Evolutionary conservation across 2,329 filamentous ascomycete species (phyloP).

Genomic region (Talaromyces sp.): DNA sequence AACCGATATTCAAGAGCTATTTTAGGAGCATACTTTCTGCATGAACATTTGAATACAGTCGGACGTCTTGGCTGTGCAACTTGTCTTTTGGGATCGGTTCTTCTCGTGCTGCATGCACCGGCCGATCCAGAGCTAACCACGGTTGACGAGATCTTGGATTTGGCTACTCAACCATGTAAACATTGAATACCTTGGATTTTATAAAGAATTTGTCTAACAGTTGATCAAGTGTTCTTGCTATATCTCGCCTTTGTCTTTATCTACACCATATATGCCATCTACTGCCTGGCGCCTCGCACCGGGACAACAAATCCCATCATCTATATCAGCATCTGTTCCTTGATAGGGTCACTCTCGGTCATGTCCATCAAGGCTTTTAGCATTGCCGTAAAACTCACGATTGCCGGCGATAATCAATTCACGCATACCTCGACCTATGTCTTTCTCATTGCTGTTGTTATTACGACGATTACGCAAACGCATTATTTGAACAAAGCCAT

Average conservation of each 20-base stretch:
- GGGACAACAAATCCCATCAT: constrained; percentile 7
- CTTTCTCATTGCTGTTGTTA: constrained; percentile 7
- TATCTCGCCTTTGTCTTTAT: constrained; percentile 8
- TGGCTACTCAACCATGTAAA: constrained; percentile 9
- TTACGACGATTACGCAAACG: constrained; percentile 10
- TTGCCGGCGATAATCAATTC: constrained; percentile 8
- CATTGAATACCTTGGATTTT: too few relatives aligned
- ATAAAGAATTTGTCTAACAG: background rate
- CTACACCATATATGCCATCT: constrained; percentile 5
- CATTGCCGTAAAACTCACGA: constrained; percentile 7
- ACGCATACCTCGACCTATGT: constrained; percentile 9
- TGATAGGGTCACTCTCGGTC: constrained; percentile 7
- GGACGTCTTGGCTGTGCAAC: constrained; percentile 10
- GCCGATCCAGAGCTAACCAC: constrained; percentile 6
- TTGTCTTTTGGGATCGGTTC: constrained; percentile 6
- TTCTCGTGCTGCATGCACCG: constrained; percentile 9
- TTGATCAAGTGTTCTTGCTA: constrained; percentile 2
- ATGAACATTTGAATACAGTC: constrained; percentile 7
- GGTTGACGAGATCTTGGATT: constrained; percentile 3
- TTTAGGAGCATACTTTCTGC: constrained; percentile 8
- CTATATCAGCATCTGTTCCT: constrained; percentile 10
- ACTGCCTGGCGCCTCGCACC: constrained; percentile 1
- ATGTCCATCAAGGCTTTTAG: constrained; percentile 11
- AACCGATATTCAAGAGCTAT: constrained; percentile 5
- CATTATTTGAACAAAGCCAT: constrained; percentile 12